Conservation (phyloP, 331 rosid genomes). For the Malus hybrid region DNA sequence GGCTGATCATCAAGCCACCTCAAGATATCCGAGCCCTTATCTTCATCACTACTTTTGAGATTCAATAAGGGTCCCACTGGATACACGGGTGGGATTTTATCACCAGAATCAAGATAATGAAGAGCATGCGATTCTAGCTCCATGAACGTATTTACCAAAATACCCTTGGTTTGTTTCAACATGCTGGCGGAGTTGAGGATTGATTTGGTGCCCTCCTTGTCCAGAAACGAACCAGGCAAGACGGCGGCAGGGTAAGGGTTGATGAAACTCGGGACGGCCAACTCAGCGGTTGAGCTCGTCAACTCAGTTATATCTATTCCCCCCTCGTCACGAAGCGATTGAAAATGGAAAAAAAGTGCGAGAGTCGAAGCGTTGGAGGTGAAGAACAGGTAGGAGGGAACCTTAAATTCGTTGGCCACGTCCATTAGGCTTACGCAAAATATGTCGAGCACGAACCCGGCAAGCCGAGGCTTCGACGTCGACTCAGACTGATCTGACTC, state of each 20-base stretch:
- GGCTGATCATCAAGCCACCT: conserved; percentile 48
- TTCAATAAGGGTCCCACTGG: conserved; percentile 45
- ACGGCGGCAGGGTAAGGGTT: conserved; percentile 13
- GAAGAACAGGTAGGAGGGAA: conserved; percentile 13
- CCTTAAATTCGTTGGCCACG: conserved; percentile 22
- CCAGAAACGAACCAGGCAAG: background rate
- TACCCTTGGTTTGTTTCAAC: conserved; percentile 20
- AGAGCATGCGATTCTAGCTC: conserved; percentile 37
- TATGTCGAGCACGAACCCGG: conserved; percentile 19
- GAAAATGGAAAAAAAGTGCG: conserved; percentile 1
- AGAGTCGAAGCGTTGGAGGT: conserved; percentile 4
- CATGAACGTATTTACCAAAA: conserved; percentile 36
- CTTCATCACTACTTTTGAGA: background rate
- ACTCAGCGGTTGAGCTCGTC: background rate
- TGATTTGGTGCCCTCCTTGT: background rate
- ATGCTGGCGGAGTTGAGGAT: background rate
- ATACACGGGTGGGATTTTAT: conserved; percentile 2
- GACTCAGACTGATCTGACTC: background rate
- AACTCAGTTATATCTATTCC: background rate
- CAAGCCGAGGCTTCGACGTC: background rate
- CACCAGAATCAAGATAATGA: conserved; percentile 4
- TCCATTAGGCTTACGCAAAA: conserved; percentile 18
- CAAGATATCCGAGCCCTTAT: background rate
- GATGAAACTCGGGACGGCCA: background rate
- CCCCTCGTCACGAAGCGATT: background rate